Conservation (phyloP, 768 basidiomycete genomes). For the Rhodocollybia butyracea region DNA sequence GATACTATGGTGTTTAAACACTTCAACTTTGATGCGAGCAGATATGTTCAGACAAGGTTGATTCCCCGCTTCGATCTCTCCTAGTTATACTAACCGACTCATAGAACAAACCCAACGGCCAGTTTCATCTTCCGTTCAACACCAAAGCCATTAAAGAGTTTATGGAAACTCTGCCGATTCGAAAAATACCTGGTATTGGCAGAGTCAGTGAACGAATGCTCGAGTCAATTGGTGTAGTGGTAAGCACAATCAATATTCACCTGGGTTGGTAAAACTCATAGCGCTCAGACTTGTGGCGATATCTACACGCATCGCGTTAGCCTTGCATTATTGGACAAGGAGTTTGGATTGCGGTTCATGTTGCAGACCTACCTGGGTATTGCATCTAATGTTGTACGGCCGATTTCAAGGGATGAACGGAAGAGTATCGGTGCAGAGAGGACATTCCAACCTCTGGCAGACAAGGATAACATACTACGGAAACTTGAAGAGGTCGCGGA, state of each 20-base stretch:
- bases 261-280: conserved; percentile 2
- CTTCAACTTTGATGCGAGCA: conserved; percentile 23
- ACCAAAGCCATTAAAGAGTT: conserved; percentile 63
- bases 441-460: conserved; percentile 69
- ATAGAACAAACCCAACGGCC: conserved; percentile 93
- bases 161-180: conserved; percentile 79
- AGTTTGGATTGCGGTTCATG: conserved; percentile 75
- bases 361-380: conserved; percentile 84
- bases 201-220: conserved; percentile 86
- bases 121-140: conserved; percentile 74
- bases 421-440: conserved; percentile 96
- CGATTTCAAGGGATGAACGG: conserved; percentile 72
- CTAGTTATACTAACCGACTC: conserved; percentile 1
- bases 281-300: conserved; percentile 79
- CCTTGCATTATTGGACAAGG: conserved; percentile 82
- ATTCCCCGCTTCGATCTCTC: conserved; percentile 8
- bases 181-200: conserved; percentile 88
- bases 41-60: conserved; percentile 91
- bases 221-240: conserved; percentile 86
- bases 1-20: background rate
- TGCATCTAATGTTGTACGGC: conserved; percentile 77
- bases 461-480: conserved; percentile 63
- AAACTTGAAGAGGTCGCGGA: conserved; percentile 81
- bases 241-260: conserved; percentile 23
- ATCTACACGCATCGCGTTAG: conserved; percentile 72